Evolutionary conservation across 1,284 basidiomycete genomes (phyloP).

Genomic region (Ceratobasidium sp.): DNA sequence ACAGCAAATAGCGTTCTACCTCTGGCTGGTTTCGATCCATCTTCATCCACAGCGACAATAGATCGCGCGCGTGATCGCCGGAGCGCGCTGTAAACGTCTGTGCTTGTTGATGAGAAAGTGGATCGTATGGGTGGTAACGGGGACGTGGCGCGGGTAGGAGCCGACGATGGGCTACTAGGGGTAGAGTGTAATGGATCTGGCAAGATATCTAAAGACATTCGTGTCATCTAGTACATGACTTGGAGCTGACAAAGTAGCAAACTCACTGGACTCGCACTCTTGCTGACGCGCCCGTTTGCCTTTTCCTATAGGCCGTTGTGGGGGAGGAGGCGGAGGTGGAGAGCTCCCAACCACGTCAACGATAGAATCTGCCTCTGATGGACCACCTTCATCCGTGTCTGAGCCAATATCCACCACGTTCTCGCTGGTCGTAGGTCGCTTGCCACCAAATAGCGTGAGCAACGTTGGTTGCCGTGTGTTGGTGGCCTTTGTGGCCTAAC

Average conservation of each 20-base stretch:
- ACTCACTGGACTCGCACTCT: constrained; percentile 6
- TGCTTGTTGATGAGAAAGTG: neutral
- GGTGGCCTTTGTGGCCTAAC: constrained; percentile 14
- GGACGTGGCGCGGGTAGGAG: constrained; percentile 29
- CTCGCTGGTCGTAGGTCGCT: constrained; percentile 7
- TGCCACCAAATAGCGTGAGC: constrained; percentile 35
- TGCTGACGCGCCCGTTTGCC: constrained; percentile 17
- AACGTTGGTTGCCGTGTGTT: constrained; percentile 9
- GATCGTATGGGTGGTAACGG: neutral
- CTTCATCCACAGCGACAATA: neutral
- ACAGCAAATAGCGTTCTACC: constrained; percentile 1
- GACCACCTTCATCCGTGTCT: neutral
- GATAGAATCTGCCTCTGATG: neutral
- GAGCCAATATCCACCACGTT: constrained; percentile 1
- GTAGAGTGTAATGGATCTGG: constrained; percentile 1
- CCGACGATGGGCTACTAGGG: constrained; percentile 16
- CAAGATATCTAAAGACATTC: neutral
- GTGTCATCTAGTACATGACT: neutral
- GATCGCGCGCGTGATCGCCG: constrained; percentile 20
- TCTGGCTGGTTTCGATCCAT: neutral
- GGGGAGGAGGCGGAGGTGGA: constrained; percentile 8
- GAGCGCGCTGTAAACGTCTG: constrained; percentile 6
- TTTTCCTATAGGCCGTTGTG: neutral
- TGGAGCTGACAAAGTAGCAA: neutral
- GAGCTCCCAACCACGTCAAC: constrained; percentile 17